phyloP scores from a whole-genome alignment of 441 rosid genomes.

The Biscutella laevigata region DNA sequence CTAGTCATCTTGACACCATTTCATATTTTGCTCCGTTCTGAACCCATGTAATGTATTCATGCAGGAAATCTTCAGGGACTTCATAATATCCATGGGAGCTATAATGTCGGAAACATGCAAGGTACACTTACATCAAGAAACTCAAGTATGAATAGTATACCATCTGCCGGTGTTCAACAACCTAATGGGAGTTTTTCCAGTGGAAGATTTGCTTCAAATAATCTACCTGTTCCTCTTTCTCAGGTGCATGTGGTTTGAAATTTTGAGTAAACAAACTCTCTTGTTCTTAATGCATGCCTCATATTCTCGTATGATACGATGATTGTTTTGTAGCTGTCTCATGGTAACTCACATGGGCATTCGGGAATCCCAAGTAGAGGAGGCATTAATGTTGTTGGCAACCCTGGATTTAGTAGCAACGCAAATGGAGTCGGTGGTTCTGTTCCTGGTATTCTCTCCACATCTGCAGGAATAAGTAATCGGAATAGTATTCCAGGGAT shows the following conservation, averaged over 20 bases:
- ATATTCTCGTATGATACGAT: neutral
- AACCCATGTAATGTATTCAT: conserved; percentile 13
- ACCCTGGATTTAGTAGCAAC: conserved; percentile 73
- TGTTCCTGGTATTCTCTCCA: conserved; percentile 91
- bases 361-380: conserved; percentile 91
- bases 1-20: conserved; percentile 18
- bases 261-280: neutral
- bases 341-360: conserved; percentile 79
- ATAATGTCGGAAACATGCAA: conserved; percentile 78
- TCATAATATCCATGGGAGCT: conserved; percentile 83
- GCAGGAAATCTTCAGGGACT: conserved; percentile 82
- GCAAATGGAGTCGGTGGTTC: conserved; percentile 85
- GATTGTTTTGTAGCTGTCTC: conserved; percentile 63
- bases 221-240: conserved; percentile 77
- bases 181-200: conserved; percentile 74
- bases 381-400: conserved; percentile 81
- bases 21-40: conserved; percentile 11
- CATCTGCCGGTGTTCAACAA: conserved; percentile 84
- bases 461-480: conserved; percentile 72
- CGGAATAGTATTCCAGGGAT: conserved; percentile 77
- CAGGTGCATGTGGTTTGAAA: conserved; percentile 44
- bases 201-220: conserved; percentile 80
- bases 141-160: conserved; percentile 58
- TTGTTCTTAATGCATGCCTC: neutral
- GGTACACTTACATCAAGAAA: conserved; percentile 83